Conservation (phyloP, 2,329 filamentous ascomycete species). For the Colletotrichum orbiculare region DNA sequence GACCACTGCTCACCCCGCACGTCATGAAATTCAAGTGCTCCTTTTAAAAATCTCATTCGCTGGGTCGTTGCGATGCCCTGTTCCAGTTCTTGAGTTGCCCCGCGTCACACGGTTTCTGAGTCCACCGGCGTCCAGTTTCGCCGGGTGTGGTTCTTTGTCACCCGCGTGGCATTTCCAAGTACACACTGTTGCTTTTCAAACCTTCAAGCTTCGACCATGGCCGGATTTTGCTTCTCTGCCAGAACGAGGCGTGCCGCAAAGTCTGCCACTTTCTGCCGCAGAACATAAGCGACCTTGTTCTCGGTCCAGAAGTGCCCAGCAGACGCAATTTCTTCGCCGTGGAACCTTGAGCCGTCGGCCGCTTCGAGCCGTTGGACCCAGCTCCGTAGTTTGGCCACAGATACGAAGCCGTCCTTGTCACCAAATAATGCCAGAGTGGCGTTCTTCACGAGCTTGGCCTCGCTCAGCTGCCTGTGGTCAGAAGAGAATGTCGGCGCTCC, state of each 20-base stretch:
- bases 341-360: constrained; percentile 57
- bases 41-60: too few species aligned
- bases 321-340: constrained; percentile 57
- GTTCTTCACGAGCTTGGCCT: constrained; percentile 67
- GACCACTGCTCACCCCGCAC: too few species aligned
- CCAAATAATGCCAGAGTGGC: constrained; percentile 80
- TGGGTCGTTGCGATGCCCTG: too few species aligned
- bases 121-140: too few species aligned
- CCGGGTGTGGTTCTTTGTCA: too few species aligned
- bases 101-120: too few species aligned
- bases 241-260: constrained; percentile 42
- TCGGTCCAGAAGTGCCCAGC: constrained; percentile 75
- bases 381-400: constrained; percentile 68
- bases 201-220: background rate
- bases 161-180: background rate
- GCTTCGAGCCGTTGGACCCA: constrained; percentile 71
- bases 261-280: constrained; percentile 45
- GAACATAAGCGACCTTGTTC: constrained; percentile 54
- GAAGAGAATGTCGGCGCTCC: constrained; percentile 28
- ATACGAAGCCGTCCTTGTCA: constrained; percentile 78
- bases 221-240: background rate
- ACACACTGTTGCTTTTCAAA: too few species aligned
- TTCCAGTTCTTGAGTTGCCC: too few species aligned
- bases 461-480: constrained; percentile 45
- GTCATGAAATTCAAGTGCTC: too few species aligned